Conservation (phyloP, 2,329 filamentous ascomycete genomes). For the Exophiala aquamarina region DNA sequence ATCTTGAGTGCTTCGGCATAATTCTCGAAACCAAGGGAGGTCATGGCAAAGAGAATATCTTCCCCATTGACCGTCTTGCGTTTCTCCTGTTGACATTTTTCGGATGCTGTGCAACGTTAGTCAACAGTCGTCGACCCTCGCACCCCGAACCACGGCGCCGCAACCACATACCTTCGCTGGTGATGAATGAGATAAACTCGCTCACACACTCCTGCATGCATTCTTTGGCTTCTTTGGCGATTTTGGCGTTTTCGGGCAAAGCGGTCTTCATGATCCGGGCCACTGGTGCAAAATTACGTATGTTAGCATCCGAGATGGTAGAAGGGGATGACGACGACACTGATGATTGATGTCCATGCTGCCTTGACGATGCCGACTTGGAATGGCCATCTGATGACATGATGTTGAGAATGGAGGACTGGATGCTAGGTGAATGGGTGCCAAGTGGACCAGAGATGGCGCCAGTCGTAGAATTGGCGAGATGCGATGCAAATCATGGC, state of each 20-base stretch:
- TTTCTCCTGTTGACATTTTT: conserved; percentile 99
- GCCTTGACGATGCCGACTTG: conserved; percentile 19
- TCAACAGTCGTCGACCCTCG: conserved; percentile 15
- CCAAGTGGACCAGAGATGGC: conserved; percentile 29
- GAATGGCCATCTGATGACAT: conserved; percentile 27
- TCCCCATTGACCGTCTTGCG: conserved; percentile 98
- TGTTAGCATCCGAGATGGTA: conserved; percentile 75
- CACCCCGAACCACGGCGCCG: neutral
- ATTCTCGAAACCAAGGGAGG: conserved; percentile 96
- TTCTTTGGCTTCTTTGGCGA: conserved; percentile 98
- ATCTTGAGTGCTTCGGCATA: conserved; percentile 98
- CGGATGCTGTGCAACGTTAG: conserved; percentile 67
- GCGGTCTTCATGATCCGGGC: conserved; percentile 99
- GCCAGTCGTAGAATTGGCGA: conserved; percentile 23
- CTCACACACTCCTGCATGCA: conserved; percentile 99
- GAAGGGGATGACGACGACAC: conserved; percentile 33
- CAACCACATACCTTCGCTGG: conserved; percentile 77
- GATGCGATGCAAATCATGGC: conserved; percentile 42
- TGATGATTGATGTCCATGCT: conserved; percentile 46
- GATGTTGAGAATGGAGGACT: conserved; percentile 17
- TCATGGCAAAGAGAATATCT: conserved; percentile 99
- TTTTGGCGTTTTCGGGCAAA: conserved; percentile 96
- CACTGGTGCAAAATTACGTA: conserved; percentile 91
- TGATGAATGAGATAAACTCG: conserved; percentile 99
- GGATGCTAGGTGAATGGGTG: conserved; percentile 13